These are phyloP conservation scores for Xylariaceae sp. DNA, from an alignment of 2,329 filamentous ascomycete genomes.

Conservation along the genomic window DNA sequence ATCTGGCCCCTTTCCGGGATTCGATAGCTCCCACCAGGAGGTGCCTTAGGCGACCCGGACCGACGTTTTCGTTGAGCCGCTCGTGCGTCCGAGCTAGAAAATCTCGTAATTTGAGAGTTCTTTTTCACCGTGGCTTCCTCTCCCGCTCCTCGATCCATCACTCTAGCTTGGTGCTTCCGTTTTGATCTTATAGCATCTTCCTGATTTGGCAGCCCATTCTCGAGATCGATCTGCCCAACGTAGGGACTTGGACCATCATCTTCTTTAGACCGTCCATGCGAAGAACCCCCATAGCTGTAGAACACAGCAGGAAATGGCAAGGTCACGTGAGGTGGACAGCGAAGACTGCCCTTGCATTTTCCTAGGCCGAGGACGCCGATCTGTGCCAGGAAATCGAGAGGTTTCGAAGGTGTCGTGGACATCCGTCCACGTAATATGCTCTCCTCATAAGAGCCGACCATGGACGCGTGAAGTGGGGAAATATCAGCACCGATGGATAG, in stretches of 20 bases:
- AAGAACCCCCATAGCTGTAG: conserved; percentile 79
- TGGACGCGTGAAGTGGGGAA: conserved; percentile 80
- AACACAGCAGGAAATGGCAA: conserved; percentile 92
- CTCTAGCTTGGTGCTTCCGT: conserved; percentile 46
- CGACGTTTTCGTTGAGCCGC: conserved; percentile 43
- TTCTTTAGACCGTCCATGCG: conserved; percentile 56
- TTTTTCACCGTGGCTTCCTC: conserved; percentile 31
- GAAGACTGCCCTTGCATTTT: conserved; percentile 79
- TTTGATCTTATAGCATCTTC: conserved; percentile 45
- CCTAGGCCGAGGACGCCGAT: conserved; percentile 90
- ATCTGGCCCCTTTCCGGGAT: conserved; percentile 92
- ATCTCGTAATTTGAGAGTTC: conserved; percentile 25
- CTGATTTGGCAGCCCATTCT: conserved; percentile 64
- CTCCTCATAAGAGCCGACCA: conserved; percentile 98
- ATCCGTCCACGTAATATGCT: conserved; percentile 92
- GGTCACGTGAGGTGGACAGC: conserved; percentile 85
- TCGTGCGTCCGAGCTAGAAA: background rate
- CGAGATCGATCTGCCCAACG: conserved; percentile 86
- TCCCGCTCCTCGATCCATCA: conserved; percentile 33
- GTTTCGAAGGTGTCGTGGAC: conserved; percentile 92
- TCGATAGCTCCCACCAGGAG: conserved; percentile 84
- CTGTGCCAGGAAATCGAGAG: conserved; percentile 87
- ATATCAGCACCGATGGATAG: conserved; percentile 71
- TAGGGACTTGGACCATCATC: conserved; percentile 94
- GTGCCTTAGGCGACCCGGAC: conserved; percentile 58